Conservation (phyloP, 495 filamentous ascomycete species). For the Trichodelitschia bisporula region DNA sequence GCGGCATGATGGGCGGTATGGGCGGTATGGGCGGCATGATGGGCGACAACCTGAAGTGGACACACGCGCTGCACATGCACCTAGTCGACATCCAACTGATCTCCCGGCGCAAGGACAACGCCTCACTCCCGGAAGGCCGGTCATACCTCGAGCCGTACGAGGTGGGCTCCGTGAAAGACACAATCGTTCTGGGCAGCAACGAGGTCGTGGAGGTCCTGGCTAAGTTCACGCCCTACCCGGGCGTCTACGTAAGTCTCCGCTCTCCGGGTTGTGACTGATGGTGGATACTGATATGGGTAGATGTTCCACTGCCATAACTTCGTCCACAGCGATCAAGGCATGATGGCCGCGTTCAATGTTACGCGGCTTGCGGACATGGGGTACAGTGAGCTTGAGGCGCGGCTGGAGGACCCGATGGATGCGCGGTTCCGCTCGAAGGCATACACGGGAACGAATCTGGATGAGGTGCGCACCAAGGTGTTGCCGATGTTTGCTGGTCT, state of each 20-base stretch:
- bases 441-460: constrained; percentile 5
- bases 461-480: constrained; percentile 4
- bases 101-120: constrained; percentile 17
- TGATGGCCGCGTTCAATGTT: constrained; percentile 37
- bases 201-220: constrained; percentile 25
- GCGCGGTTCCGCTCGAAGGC: constrained; percentile 9
- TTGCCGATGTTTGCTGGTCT: constrained; percentile 3
- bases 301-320: constrained; percentile 31
- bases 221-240: constrained; percentile 26
- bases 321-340: constrained; percentile 33
- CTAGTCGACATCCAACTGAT: constrained; percentile 31
- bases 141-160: constrained; percentile 22
- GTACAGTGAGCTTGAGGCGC: constrained; percentile 21
- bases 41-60: no score
- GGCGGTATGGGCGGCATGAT: no score
- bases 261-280: no score
- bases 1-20: no score
- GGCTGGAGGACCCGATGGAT: constrained; percentile 19
- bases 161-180: constrained; percentile 24
- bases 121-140: constrained; percentile 3
- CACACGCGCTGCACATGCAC: constrained; percentile 32
- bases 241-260: constrained; percentile 17
- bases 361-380: constrained; percentile 21
- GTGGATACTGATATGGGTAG: neutral
- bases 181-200: constrained; percentile 21